Evolutionary conservation across 768 basidiomycete genomes (phyloP).

Genomic region (Gymnopilus dilepis): DNA sequence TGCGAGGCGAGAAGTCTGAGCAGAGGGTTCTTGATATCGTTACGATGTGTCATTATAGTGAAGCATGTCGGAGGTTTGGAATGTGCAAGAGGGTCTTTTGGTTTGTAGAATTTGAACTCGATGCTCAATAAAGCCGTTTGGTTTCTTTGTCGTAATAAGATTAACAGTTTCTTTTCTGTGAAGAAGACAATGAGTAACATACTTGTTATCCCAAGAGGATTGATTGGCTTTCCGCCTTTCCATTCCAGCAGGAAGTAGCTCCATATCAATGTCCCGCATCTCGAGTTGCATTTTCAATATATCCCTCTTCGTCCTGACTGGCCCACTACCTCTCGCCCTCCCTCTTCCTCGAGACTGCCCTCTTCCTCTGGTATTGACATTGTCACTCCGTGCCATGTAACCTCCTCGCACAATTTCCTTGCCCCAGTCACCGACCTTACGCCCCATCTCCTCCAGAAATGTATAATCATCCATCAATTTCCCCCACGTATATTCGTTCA

Average conservation of each 20-base stretch:
- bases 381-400: constrained; percentile 42
- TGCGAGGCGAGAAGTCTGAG: constrained; percentile 53
- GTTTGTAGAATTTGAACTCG: constrained; percentile 71
- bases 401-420: constrained; percentile 69
- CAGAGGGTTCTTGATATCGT: constrained; percentile 55
- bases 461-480: constrained; percentile 89
- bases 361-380: constrained; percentile 33
- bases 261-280: constrained; percentile 71
- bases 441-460: constrained; percentile 82
- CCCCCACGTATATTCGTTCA: constrained; percentile 87
- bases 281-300: constrained; percentile 72
- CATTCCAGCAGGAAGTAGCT: constrained; percentile 84
- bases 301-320: constrained; percentile 63
- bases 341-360: constrained; percentile 25
- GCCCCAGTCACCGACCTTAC: constrained; percentile 79
- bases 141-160: constrained; percentile 48
- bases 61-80: constrained; percentile 45
- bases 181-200: constrained; percentile 33
- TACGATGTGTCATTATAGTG: constrained; percentile 68
- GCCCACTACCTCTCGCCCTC: constrained; percentile 35
- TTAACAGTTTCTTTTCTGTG: constrained; percentile 12
- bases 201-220: constrained; percentile 86
- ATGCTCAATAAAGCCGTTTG: constrained; percentile 72
- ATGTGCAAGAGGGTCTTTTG: constrained; percentile 48
- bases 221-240: constrained; percentile 77